Conservation (phyloP, 345 rosid species). For the Citrus sp. region DNA sequence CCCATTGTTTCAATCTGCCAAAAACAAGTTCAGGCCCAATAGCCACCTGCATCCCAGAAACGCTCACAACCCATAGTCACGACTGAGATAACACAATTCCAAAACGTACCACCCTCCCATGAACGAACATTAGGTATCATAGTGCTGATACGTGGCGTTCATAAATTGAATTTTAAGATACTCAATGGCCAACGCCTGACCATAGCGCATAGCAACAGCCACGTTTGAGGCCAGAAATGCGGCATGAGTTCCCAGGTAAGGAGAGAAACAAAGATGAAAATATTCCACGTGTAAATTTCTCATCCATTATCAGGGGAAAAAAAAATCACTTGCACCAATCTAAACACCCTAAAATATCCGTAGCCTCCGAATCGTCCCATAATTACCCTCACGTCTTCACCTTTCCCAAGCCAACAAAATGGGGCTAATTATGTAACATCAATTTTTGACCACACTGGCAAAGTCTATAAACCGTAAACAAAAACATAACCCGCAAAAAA, state of each 20-base stretch:
- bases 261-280: neutral
- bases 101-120: too few species aligned
- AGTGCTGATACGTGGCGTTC: neutral
- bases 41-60: too few species aligned
- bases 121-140: too few species aligned
- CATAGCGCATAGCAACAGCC: neutral
- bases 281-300: constrained; percentile 17
- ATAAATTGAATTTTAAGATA: neutral
- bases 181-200: neutral
- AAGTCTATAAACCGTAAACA: neutral
- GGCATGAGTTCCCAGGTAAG: neutral
- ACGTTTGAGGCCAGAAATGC: neutral
- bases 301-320: constrained; percentile 7
- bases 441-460: neutral
- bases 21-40: too few species aligned
- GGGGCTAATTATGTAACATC: constrained; percentile 3
- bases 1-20: too few species aligned
- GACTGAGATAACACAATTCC: too few species aligned
- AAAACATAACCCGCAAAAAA: neutral
- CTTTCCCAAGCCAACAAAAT: too few species aligned
- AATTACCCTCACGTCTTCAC: neutral
- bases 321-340: neutral
- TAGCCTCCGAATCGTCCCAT: neutral
- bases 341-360: neutral
- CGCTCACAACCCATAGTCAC: too few species aligned